Base-by-base conservation (phyloP, 2,329 filamentous ascomycete species). In the Ascochyta rabiei region DNA sequence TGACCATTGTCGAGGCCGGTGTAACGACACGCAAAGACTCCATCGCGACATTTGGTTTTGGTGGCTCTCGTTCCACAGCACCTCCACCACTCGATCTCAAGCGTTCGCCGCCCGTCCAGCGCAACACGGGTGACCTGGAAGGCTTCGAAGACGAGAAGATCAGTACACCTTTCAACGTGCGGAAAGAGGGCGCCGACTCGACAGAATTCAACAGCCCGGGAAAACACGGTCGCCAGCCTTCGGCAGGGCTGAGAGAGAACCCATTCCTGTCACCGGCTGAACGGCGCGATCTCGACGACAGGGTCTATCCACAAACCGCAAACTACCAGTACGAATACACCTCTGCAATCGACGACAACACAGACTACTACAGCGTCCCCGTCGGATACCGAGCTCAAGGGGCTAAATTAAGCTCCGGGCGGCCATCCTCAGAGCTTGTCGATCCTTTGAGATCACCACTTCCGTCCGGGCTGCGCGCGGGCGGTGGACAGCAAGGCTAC, bases 11-110 rank as follows among this genome's bases (percentile, higher is more conserved):
- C 16, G 52, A 59, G 8, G 35, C 41, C 8, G 53, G 50, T 4
- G 26, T n/a, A 2, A 31, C 18, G 3, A 10, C 26, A 10, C 42
- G 58, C 3, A 63, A 34, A 42, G 53, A 61, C 33, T 64, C 61
- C 0, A 66, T 65, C 16, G 53, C 55, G 2, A 65, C 59, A 9
- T 68, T 66, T 23, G 66, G 62, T 6, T 67, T 67, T 26, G 63
- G 62, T 10, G 64, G 59, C 28, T 61, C 63, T 1, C 46, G 41
- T 10, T 61, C 58, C 9, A 51, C 49, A 2, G 39, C 50, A 10
- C 57, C 59, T 12, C 28, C 44, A 3, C 43, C 46, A 5, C 50
- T 56, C 6, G 26, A 60, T 4, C 53, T 59, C 8, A 31, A 37
- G 6, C 62, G 48, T 15, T 38, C 54, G 2, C 31, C 43, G 5